Conservation (phyloP, 2,329 filamentous ascomycete genomes). For the Aschersonia sp. region DNA sequence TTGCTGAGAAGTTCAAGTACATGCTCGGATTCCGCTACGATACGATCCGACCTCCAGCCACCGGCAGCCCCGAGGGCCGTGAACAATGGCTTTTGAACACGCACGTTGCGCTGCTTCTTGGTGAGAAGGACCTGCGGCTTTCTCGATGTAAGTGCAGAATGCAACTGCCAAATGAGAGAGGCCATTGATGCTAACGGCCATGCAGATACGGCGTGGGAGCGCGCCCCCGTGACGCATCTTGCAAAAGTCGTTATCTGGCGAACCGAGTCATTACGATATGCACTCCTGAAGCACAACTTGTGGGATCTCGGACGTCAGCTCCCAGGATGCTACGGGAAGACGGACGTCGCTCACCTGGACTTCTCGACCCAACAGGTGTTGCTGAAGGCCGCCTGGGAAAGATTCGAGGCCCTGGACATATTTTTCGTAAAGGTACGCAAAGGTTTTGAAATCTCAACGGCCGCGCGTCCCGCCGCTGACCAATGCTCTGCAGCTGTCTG, state of each 20-base stretch:
- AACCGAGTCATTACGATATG: conserved; percentile 40
- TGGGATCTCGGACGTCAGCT: conserved; percentile 39
- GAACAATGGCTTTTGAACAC: conserved; percentile 54
- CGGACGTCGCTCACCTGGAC: conserved; percentile 28
- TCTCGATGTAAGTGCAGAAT: conserved; percentile 33
- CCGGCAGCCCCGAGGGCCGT: conserved; percentile 38
- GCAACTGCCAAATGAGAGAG: not conserved
- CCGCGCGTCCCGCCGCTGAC: too few relatives aligned
- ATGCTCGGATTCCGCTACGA: conserved; percentile 50
- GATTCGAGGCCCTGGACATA: conserved; percentile 43
- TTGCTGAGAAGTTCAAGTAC: conserved; percentile 39
- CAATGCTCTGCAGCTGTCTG: conserved; percentile 32
- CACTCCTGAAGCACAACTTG: conserved; percentile 33
- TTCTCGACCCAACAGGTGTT: conserved; percentile 29
- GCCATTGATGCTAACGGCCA: not conserved
- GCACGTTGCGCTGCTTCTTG: conserved; percentile 46
- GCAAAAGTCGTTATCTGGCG: conserved; percentile 47
- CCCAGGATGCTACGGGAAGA: conserved; percentile 32
- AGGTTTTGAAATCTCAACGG: too few relatives aligned
- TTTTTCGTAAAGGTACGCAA: conserved; percentile 49
- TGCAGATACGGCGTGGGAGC: conserved; percentile 44
- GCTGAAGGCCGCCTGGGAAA: conserved; percentile 32
- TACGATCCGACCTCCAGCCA: conserved; percentile 39
- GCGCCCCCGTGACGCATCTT: conserved; percentile 32
- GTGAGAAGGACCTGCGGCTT: conserved; percentile 47